These are phyloP conservation scores for Amylostereum chailletii DNA, from an alignment of 1,284 basidiomycete species.

Conservation along the genomic window DNA sequence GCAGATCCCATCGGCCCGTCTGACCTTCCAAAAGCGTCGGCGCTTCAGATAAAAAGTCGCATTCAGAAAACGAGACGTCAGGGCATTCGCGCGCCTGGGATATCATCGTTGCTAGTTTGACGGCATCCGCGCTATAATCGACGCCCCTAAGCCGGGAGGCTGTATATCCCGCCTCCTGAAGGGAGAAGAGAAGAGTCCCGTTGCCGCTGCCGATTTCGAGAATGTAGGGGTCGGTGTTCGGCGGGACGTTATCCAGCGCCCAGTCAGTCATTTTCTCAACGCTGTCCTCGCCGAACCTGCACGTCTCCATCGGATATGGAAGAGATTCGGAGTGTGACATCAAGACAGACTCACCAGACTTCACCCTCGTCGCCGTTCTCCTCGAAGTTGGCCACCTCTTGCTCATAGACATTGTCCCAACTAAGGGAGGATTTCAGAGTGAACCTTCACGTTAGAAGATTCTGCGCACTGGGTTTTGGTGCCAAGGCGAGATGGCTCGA, in stretches of 20 bases:
- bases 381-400: constrained; percentile 69
- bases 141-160: constrained; percentile 54
- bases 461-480: constrained; percentile 46
- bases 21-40: constrained; percentile 22
- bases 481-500: constrained; percentile 59
- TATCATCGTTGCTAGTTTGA: constrained; percentile 50
- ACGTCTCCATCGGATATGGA: background rate
- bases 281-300: constrained; percentile 79
- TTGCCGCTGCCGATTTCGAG: constrained; percentile 82
- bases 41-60: constrained; percentile 51
- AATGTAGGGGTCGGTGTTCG: constrained; percentile 34
- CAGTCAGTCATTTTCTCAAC: constrained; percentile 78
- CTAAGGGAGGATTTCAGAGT: constrained; percentile 24
- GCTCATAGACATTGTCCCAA: constrained; percentile 66
- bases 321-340: no score
- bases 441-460: constrained; percentile 1
- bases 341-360: constrained; percentile 51
- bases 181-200: constrained; percentile 72
- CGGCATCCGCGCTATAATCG: constrained; percentile 75
- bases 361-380: constrained; percentile 87
- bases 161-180: constrained; percentile 61
- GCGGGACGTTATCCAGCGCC: constrained; percentile 43
- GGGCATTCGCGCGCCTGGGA: constrained; percentile 30
- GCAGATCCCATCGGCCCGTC: constrained; percentile 45
- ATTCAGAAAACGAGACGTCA: constrained; percentile 40